Evolutionary conservation across 257 asterid genomes (phyloP).

Genomic region (Solanum dulcamara): DNA sequence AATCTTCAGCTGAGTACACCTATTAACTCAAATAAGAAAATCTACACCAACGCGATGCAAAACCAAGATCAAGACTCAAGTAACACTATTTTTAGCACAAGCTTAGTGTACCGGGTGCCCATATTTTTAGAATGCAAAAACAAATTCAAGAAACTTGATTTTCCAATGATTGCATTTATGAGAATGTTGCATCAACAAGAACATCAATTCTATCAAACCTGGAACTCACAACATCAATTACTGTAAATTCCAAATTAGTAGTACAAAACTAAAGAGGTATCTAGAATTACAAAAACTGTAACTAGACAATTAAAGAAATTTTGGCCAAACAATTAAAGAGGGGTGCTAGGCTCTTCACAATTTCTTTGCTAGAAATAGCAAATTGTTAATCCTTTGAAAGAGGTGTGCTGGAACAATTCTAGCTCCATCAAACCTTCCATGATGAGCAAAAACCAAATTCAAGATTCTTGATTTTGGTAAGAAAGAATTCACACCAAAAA

Average conservation of each 20-base stretch:
- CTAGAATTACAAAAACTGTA: not conserved
- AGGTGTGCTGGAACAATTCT: not conserved
- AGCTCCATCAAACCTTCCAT: not conserved
- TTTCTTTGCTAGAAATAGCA: not conserved
- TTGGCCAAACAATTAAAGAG: not conserved
- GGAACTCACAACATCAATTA: conserved; percentile 52
- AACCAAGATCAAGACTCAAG: not conserved
- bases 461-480: not conserved
- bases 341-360: not conserved
- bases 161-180: conserved; percentile 13
- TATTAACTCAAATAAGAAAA: not conserved
- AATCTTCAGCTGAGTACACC: not conserved
- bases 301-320: not conserved
- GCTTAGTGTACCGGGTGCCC: not conserved
- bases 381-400: not conserved
- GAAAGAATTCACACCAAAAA: not conserved
- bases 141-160: not conserved
- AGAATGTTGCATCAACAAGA: conserved; percentile 39
- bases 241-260: not conserved
- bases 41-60: not conserved
- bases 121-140: not conserved
- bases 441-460: not conserved
- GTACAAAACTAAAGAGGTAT: not conserved
- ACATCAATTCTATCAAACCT: conserved; percentile 51
- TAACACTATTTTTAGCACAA: not conserved